phyloP scores from a whole-genome alignment of 306 rosid genomes.

The Castanea sativa region DNA sequence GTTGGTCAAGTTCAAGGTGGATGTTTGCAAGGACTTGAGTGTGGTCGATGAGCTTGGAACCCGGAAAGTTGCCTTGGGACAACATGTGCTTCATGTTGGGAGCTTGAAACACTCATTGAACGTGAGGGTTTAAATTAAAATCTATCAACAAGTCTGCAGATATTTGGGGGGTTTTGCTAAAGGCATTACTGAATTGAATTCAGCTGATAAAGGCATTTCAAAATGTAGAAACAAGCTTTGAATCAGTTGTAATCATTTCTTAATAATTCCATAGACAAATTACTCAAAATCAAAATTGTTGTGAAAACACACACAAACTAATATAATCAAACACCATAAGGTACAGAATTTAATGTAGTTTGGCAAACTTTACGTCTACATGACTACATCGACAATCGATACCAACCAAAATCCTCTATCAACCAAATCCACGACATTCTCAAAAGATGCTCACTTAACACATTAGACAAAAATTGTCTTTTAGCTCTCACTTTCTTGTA shows the following conservation, averaged over 20 bases:
- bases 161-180: background rate
- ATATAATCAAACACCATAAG: too few relatives aligned
- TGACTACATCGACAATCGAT: too few relatives aligned
- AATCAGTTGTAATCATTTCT: conserved; percentile 23
- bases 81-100: conserved; percentile 81
- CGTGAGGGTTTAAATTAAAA: conserved; percentile 67
- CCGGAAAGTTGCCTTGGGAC: conserved; percentile 73
- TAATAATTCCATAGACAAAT: conserved; percentile 1
- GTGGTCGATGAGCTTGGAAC: conserved; percentile 83
- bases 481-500: too few relatives aligned
- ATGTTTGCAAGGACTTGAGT: conserved; percentile 87
- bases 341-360: too few relatives aligned
- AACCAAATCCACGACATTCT: too few relatives aligned
- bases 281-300: background rate
- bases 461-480: too few relatives aligned
- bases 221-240: conserved; percentile 8
- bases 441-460: too few relatives aligned
- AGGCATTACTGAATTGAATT: background rate
- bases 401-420: too few relatives aligned
- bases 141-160: conserved; percentile 34
- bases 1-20: conserved; percentile 61
- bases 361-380: too few relatives aligned
- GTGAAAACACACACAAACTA: too few relatives aligned
- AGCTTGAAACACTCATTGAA: conserved; percentile 63
- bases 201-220: background rate